Evolutionary conservation across 371 early-diverging fungal genomes (phyloP), one percentile per base, ranked within the genome.

Genomic region (Mucor circinelloides): DNA sequence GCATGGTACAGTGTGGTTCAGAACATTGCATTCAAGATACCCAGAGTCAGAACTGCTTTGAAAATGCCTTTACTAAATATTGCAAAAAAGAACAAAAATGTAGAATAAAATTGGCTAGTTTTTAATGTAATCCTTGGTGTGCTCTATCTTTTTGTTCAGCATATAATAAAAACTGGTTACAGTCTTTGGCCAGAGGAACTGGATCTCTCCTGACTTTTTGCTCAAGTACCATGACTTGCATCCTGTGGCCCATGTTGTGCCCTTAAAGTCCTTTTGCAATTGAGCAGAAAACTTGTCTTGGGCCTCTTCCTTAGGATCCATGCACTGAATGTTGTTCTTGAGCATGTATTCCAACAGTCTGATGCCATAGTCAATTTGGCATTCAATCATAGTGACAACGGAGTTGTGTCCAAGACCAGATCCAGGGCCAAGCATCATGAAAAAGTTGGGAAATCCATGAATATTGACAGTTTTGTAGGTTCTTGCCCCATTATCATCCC

Each of bases 1-100:
- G 78, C 81, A 8, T 83, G 84, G 69, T 90, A 86, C 61, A 88
- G 89, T 65, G 81, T 87, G 0, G 59, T 70, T 15, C 90, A 90
- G 66, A 88, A 87, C 61, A 15, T 87, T 5, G 72, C 81, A 15
- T 87, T 90, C 66, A 77, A 79, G 64, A 63, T 80, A 61, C 81
- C 84, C 28, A 27, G 38, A 4, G 72, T 86, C 15, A 64, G 84
- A 58, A 40, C 32, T 10, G 32, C 59, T 6, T 62, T 78, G 21
- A 67, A 63, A 3, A 63, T 78, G 62, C 79, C 79, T 6, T 66
- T 57, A 36, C 25, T 48, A 52, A 52, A 40, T 23, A 40, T 3
- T 38, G 42, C 44, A 1, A 56, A 60, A 27, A 42, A 42, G 32
- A 56, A 56, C 17, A 42, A 42, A n/a, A 56, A 28, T 15, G 9